Evolutionary conservation across 257 asterid species (phyloP), one percentile per base, ranked within the genome.

Genomic region (Solanum lycopersicoides): DNA sequence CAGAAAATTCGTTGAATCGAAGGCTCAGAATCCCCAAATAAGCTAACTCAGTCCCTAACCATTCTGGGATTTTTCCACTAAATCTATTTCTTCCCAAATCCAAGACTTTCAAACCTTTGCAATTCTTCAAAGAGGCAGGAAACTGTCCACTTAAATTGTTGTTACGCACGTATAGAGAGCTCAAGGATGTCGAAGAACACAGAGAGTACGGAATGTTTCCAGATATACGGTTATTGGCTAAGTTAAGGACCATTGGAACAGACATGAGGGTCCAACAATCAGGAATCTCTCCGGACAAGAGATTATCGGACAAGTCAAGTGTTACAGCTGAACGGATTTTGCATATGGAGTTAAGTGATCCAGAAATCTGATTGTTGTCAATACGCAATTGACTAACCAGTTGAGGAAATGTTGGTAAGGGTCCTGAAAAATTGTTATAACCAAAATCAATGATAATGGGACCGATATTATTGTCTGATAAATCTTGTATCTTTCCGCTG

Each of bases 11-110:
- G 42, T 92, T 92, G 4, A 47, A 44, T 13, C 87, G 73, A 12
- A 92, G 84, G 80, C 85, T 85, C 15, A 92, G 84, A 86, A 84
- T 28, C 0, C 6, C 45, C 76, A 91, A 76, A 6, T n/a, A 3
- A 28, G 20, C 10, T 12, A 35, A 56, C 6, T 56, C 14, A 28
- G 66, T 72, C 44, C 88, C 93, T 66, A 89, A 69, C 91, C 91
- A 91, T n/a, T 47, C 9, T 4, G 90, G 90, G 71, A 91, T 88
- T 3, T 76, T 56, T 66, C 93, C 92, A 4, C 84, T 82, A 9
- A 92, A 44, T 42, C 42, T 47, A 45, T 92, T 92, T 65, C 87
- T 89, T 82, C 94, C 92, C 72, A 91, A 80, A 82, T 92, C 92
- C 42, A 90, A 37, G 18, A 86, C 42, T 69, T 34, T 12, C 89